Conservation (phyloP, 1,139 yeast species). For the Candida sojae region DNA sequence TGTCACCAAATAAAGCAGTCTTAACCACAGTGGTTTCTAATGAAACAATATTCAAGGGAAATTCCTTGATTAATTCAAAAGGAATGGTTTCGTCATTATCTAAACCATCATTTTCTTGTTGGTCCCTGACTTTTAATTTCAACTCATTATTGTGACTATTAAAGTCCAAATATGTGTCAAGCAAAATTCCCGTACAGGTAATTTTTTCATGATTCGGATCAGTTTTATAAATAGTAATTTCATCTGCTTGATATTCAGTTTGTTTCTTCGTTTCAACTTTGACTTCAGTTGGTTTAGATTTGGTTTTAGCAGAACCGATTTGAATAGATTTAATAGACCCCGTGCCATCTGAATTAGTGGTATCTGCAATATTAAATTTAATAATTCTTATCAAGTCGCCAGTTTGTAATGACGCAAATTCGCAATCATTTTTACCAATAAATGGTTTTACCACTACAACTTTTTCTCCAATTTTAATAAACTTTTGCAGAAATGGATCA, state of each 20-base stretch:
- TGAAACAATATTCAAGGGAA: constrained; percentile 33
- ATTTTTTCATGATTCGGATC: constrained; percentile 20
- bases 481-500: constrained; percentile 32
- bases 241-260: constrained; percentile 1
- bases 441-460: constrained; percentile 40
- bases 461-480: constrained; percentile 32
- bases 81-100: constrained; percentile 8
- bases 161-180: constrained; percentile 29
- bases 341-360: constrained; percentile 8
- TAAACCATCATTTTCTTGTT: constrained; percentile 3
- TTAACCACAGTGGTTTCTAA: constrained; percentile 33
- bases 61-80: constrained; percentile 27
- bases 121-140: constrained; percentile 21
- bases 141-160: constrained; percentile 18
- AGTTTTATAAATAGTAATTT: constrained; percentile 11
- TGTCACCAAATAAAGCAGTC: constrained; percentile 6
- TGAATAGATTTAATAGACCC: constrained; percentile 11
- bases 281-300: constrained; percentile 1
- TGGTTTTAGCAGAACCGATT: constrained; percentile 1
- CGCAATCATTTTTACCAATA: constrained; percentile 22
- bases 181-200: constrained; percentile 34
- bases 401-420: constrained; percentile 27
- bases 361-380: constrained; percentile 25
- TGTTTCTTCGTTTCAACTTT: not conserved
- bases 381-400: constrained; percentile 39